phyloP scores from a whole-genome alignment of 1,284 basidiomycete species.

The Ustilago crameri region DNA sequence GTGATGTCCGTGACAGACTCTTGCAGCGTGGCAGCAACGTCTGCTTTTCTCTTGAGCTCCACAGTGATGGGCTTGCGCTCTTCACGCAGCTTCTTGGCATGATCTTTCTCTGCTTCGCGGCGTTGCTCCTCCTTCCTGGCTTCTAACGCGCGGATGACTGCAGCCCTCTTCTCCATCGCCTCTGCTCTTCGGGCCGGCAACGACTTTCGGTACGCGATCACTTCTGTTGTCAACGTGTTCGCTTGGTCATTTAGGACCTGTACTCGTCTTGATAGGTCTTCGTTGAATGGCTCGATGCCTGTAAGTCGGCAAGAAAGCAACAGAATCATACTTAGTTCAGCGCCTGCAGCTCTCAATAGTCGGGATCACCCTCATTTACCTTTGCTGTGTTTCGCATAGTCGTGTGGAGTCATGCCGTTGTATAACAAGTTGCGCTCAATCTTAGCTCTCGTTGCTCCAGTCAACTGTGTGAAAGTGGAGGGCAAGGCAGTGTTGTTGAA shows the following conservation, averaged over 20 bases:
- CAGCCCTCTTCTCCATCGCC: constrained; percentile 39
- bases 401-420: constrained; percentile 40
- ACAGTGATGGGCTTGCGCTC: constrained; percentile 25
- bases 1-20: constrained; percentile 43
- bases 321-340: background rate
- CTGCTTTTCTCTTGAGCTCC: constrained; percentile 43
- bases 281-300: constrained; percentile 46
- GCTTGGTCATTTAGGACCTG: constrained; percentile 42
- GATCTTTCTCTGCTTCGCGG: constrained; percentile 23
- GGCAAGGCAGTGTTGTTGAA: background rate
- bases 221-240: constrained; percentile 41
- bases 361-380: constrained; percentile 9
- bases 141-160: constrained; percentile 37
- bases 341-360: background rate
- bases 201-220: constrained; percentile 38
- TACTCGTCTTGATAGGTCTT: constrained; percentile 35
- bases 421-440: constrained; percentile 44
- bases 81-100: constrained; percentile 21
- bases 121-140: constrained; percentile 44
- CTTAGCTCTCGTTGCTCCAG: constrained; percentile 35
- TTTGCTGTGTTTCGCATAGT: constrained; percentile 41
- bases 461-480: constrained; percentile 15
- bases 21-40: constrained; percentile 39
- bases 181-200: constrained; percentile 37
- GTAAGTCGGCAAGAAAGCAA: background rate